phyloP scores from a whole-genome alignment of 495 filamentous ascomycete genomes.

The Coniosporium apollinis region DNA sequence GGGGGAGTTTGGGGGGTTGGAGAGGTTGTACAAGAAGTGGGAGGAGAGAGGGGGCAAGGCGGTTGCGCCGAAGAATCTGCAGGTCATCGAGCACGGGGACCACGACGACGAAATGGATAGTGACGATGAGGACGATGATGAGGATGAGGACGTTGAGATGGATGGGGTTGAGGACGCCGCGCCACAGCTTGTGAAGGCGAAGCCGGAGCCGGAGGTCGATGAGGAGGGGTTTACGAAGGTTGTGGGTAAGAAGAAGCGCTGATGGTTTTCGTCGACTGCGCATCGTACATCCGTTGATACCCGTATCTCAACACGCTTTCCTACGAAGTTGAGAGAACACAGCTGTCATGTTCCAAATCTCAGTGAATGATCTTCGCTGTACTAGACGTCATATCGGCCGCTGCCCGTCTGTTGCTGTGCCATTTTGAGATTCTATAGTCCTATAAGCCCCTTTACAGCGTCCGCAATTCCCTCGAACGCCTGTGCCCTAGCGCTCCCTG shows the following conservation, averaged over 20 bases:
- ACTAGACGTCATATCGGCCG: too few relatives aligned
- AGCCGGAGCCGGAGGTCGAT: conserved; percentile 60
- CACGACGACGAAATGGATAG: conserved; percentile 33
- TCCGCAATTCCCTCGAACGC: conserved; percentile 43
- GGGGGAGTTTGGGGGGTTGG: conserved; percentile 52
- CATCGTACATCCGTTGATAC: too few relatives aligned
- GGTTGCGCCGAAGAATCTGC: conserved; percentile 17
- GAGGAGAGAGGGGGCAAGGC: conserved; percentile 37
- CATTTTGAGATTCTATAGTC: too few relatives aligned
- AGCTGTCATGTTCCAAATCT: too few relatives aligned
- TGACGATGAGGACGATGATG: conserved; percentile 31
- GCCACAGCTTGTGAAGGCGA: conserved; percentile 42
- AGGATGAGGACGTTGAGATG: conserved; percentile 37
- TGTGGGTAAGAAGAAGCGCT: conserved; percentile 50
- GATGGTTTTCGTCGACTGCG: too few relatives aligned
- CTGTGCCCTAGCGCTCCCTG: conserved; percentile 47
- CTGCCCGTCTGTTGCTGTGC: too few relatives aligned
- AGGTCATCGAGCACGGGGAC: conserved; percentile 25
- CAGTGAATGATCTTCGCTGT: too few relatives aligned
- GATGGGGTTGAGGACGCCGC: conserved; percentile 68
- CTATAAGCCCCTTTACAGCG: too few relatives aligned
- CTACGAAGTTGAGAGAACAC: too few relatives aligned
- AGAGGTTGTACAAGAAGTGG: conserved; percentile 49
- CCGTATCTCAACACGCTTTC: too few relatives aligned
- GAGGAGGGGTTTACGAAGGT: conserved; percentile 93